phyloP scores from a whole-genome alignment of 2,329 filamentous ascomycete genomes.

The Sarocladium strictum region DNA sequence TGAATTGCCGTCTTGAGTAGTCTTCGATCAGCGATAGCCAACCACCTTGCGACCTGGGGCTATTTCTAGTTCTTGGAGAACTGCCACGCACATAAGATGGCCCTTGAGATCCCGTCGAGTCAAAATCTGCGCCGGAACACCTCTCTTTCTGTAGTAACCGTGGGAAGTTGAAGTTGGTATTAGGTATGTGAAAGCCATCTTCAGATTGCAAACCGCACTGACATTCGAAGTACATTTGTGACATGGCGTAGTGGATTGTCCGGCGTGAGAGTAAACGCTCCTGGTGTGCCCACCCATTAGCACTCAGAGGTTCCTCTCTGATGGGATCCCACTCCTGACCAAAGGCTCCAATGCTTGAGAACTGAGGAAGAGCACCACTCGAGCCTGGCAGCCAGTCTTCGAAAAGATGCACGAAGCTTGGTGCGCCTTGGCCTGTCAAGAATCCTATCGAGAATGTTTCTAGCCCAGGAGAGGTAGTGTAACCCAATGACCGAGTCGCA shows the following conservation, averaged over 20 bases:
- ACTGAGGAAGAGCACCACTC: not conserved
- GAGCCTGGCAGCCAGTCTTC: not conserved
- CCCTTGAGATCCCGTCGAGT: not conserved
- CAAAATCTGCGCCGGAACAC: not conserved
- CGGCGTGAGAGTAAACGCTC: constrained; percentile 6
- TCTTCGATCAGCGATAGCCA: not conserved
- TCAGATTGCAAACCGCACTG: not conserved
- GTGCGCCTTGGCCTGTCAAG: not conserved
- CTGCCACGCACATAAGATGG: not conserved
- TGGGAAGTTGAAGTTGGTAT: not conserved
- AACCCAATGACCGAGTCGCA: not conserved
- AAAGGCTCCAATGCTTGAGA: not conserved
- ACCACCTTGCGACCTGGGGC: not conserved
- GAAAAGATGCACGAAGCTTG: not conserved
- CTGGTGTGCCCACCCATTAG: constrained; percentile 8
- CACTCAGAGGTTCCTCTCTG: not conserved
- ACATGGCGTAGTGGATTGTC: constrained; percentile 6
- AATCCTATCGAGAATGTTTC: not conserved
- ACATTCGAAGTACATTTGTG: constrained; percentile 13
- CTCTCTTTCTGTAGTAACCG: not conserved
- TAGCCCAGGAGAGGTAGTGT: not conserved
- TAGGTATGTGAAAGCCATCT: not conserved
- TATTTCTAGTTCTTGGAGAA: too few relatives aligned
- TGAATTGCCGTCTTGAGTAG: not conserved
- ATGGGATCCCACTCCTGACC: not conserved